Evolutionary conservation across 169 alveolate genomes (phyloP), one percentile per base, ranked within the genome.

Genomic region (Plasmodium blacklocki): DNA sequence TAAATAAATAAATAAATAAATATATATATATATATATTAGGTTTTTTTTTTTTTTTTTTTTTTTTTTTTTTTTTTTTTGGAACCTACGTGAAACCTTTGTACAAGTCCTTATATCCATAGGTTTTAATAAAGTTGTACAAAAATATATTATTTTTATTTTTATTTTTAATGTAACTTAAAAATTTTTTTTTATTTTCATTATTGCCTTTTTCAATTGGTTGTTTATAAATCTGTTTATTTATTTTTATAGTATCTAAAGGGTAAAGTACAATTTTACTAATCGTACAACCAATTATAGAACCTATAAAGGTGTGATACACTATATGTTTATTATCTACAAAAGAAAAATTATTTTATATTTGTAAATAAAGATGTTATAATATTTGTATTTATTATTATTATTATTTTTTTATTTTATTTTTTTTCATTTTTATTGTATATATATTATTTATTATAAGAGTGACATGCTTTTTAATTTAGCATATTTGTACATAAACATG

Each of bases 221-320:
- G 26, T n/a, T 43, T 76, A 68, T 64, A 58, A 32, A 76, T 70
- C 39, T 76, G 89, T n/a, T 76, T 76, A 66, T 76, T 76, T 29
- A 43, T 43, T 43, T 76, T 76, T 11, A 76, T 43, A 14, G 89
- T 76, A 47, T 76, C 89, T 7, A 76, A 43, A 2, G 89, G 89
- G 56, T 76, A 76, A 2, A 76, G 70, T 15, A 76, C 1, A 49
- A 66, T 68, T 76, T 76, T 64, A 39, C 78, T 76, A 12, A 64
- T n/a, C 0, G 78, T 64, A 2, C 78, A 76, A 26, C 71, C 89
- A 2, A 76, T 23, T 14, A 63, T 15, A 54, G 89, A 54, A 43
- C 89, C 89, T 8, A 59, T 64, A 3, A 76, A 45, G 12, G 89
- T 76, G 32, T 66, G 62, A 2, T 49, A 3, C 18, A 76, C 32